Base-by-base conservation (phyloP, 257 asterid genomes). In the Nicotiana attenuata region DNA sequence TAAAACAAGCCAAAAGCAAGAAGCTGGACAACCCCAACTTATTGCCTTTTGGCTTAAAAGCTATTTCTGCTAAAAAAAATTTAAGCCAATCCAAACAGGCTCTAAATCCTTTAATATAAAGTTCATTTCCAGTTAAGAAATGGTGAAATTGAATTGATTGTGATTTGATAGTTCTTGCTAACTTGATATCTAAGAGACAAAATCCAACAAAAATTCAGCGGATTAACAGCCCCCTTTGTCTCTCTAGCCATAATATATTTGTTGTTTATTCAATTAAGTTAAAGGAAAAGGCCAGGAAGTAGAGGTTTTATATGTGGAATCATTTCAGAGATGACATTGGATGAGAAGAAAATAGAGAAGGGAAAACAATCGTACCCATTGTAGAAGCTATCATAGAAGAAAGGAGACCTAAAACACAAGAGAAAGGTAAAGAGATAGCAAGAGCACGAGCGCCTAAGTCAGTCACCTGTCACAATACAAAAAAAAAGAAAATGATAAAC, bases 351-450 rank as follows among this genome's bases (percentile, higher is more conserved):
- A 81, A 66, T 14, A 73, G 67, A 10, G 50, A 78, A 26, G 31
- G 64, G 28, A 4, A 80, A 65, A 84, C 78, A 85, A 82, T 8
- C 80, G 50, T 90, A 96, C 98, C 98, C 98, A 92, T 94, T 0
- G 97, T 92, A 82, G 99, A 92, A 33, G 99, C 97, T 80, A 96
- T 94, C 96, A 96, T 88, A 81, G 98, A 91, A 82, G 99, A 96
- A 81, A 96, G 85, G 85, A 95, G 90, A 76, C 99, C 98, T 81
- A 95, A 90, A 81, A 85, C 97, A 87, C 94, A 92, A 31, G 99
- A 91, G 83, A 95, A 93, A 75, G 99, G 99, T 85, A 95, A 87
- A n/a, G 99, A 91, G 81, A 95, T 87, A 67, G 98, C 96, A 67
- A 95, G 99, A 76, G 99, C 99, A 82, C 97, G 92, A 85, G 97